Conservation (phyloP, 208 protist genomes). For the Balamuthia mandrillaris region DNA sequence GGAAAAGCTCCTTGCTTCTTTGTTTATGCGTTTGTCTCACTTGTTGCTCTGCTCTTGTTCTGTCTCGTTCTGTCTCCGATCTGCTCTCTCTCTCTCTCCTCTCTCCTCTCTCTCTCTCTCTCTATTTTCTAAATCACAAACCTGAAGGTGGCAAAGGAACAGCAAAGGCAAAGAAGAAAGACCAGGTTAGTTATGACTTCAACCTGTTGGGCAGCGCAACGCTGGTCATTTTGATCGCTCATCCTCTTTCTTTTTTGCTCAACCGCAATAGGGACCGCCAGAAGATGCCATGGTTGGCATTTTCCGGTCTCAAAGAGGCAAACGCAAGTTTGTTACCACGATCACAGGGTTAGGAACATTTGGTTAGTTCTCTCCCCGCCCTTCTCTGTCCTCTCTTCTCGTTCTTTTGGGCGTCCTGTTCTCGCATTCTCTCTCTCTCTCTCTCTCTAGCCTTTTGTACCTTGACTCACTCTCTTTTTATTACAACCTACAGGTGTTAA, state of each 20-base stretch:
- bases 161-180: not conserved
- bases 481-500: not conserved
- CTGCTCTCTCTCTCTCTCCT: no score
- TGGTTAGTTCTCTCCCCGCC: not conserved
- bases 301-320: not conserved
- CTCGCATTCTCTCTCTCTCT: not conserved
- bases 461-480: not conserved
- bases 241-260: not conserved
- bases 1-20: no score
- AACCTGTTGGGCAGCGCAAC: not conserved
- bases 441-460: not conserved
- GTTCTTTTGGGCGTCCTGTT: not conserved
- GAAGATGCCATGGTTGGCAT: not conserved
- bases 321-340: not conserved
- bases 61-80: no score
- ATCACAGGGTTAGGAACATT: not conserved
- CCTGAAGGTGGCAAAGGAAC: slow-evolving; percentile 8
- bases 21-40: no score
- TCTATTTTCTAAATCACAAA: no score
- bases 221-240: not conserved
- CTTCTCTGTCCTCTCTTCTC: not conserved
- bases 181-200: not conserved
- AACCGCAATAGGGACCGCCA: not conserved
- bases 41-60: no score
- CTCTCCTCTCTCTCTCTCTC: no score